A percentile compares a stretch with the other conserved stretches of the same genome.
Conservation (phyloP, 2,329 filamentous ascomycete species). For the Botryotinia calthae region DNA sequence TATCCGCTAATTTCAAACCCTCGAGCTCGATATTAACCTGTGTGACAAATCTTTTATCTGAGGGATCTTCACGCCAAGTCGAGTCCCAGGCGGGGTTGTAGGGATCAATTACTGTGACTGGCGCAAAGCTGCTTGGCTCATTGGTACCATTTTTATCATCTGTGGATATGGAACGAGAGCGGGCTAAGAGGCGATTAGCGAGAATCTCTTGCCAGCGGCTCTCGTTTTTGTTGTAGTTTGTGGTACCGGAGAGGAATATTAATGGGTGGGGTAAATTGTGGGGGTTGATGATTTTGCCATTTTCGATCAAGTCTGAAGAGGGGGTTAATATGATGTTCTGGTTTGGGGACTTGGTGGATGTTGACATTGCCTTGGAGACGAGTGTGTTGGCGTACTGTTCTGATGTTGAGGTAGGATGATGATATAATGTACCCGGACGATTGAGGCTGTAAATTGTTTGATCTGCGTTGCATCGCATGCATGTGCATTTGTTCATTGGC, state of each 20-base stretch:
- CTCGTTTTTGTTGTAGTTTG: conserved; percentile 36
- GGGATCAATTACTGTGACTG: conserved; percentile 58
- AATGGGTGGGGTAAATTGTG: conserved; percentile 44
- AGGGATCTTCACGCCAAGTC: conserved; percentile 50
- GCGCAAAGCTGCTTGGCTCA: conserved; percentile 23
- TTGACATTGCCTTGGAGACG: conserved; percentile 64
- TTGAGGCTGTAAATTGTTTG: not conserved
- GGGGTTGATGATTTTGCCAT: conserved; percentile 85
- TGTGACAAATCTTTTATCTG: conserved; percentile 46
- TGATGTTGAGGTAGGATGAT: conserved; percentile 91
- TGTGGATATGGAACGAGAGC: conserved; percentile 79
- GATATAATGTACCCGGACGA: conserved; percentile 70
- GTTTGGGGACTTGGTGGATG: conserved; percentile 29
- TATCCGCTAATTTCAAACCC: conserved; percentile 50
- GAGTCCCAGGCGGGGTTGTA: conserved; percentile 55
- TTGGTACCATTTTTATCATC: conserved; percentile 70
- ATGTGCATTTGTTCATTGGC: not conserved
- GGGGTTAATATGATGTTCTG: conserved; percentile 58
- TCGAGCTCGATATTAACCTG: conserved; percentile 63
- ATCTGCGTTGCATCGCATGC: not conserved
- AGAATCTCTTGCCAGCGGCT: conserved; percentile 36
- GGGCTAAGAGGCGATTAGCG: conserved; percentile 70
- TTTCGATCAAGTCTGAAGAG: conserved; percentile 88
- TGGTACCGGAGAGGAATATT: conserved; percentile 60
- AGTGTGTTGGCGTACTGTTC: conserved; percentile 44